Percentiles rank a stretch among this genome's conserved stretches.
phyloP scores from a whole-genome alignment of 768 basidiomycete genomes.

The Mycena rosella region DNA sequence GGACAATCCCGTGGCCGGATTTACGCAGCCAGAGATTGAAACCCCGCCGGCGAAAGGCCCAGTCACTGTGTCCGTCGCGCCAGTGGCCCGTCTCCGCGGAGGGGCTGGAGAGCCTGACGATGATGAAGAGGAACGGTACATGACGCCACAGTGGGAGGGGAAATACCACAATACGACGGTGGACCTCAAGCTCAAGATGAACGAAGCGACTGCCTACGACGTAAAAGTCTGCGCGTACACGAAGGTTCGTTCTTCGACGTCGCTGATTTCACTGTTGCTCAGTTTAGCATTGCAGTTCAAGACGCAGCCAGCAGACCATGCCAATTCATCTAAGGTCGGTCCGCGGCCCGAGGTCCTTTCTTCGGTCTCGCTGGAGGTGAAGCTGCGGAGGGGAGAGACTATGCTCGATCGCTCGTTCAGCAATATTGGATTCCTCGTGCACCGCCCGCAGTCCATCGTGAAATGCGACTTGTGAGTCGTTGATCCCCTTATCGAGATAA shows the following conservation, averaged over 20 bases:
- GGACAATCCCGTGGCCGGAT: conserved; percentile 1
- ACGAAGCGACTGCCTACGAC: not conserved
- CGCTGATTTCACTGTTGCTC: not conserved
- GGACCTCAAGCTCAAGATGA: not conserved
- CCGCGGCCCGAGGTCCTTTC: conserved; percentile 9
- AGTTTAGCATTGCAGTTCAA: conserved; percentile 12
- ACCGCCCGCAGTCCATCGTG: conserved; percentile 6
- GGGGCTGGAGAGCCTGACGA: not conserved
- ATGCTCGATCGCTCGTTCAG: conserved; percentile 18
- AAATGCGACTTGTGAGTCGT: conserved; percentile 19
- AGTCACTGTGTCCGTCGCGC: no score
- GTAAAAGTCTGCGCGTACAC: not conserved
- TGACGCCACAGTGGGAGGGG: conserved; percentile 12
- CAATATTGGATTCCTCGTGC: conserved; percentile 18
- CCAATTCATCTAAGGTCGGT: no score
- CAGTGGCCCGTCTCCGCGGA: not conserved
- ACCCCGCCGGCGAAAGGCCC: no score
- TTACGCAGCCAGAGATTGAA: not conserved
- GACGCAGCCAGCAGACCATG: not conserved
- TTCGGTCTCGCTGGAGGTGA: not conserved
- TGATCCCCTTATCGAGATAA: no score
- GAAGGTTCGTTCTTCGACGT: not conserved
- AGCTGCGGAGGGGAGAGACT: conserved; percentile 9
- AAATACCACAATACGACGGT: not conserved
- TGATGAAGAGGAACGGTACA: not conserved